These are phyloP conservation scores for Aspergillus neotritici DNA, from an alignment of 2,329 filamentous ascomycete genomes.

Conservation along the genomic window DNA sequence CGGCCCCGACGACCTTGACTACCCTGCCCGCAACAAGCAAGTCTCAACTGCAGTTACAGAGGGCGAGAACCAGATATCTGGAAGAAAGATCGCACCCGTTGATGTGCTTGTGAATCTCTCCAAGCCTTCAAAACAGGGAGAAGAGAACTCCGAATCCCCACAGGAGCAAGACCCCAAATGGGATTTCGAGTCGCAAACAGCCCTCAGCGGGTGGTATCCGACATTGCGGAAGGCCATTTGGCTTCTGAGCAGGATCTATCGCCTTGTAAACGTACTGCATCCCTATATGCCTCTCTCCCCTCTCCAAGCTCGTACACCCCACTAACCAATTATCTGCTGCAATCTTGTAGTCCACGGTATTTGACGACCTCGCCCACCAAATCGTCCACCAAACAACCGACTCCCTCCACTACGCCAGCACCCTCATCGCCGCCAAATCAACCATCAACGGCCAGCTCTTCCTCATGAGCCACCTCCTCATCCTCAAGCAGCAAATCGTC, in stretches of 20 bases:
- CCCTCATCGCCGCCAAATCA: conserved; percentile 61
- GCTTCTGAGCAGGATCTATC: conserved; percentile 63
- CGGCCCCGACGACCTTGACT: conserved; percentile 60
- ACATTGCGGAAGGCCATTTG: conserved; percentile 63
- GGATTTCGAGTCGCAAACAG: conserved; percentile 53
- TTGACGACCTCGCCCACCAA: conserved; percentile 67
- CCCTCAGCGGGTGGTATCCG: conserved; percentile 59
- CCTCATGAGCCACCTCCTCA: conserved; percentile 87
- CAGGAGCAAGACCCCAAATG: conserved; percentile 43
- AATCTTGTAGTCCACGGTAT: conserved; percentile 59
- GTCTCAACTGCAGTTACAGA: conserved; percentile 37
- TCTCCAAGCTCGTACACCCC: not conserved
- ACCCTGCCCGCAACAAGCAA: conserved; percentile 50
- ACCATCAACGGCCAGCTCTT: conserved; percentile 77
- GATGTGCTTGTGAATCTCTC: conserved; percentile 38
- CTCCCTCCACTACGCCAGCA: conserved; percentile 72
- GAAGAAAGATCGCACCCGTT: conserved; percentile 45
- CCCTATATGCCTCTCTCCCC: not conserved
- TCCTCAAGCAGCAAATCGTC: conserved; percentile 92
- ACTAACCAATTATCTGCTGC: conserved; percentile 15
- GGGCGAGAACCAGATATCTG: conserved; percentile 47
- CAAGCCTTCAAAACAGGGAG: conserved; percentile 45
- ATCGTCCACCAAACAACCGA: conserved; percentile 88
- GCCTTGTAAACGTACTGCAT: conserved; percentile 56
- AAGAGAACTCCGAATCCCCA: conserved; percentile 45